These are phyloP conservation scores for Gnetum montanum DNA, from an alignment of 75 land plant genomes.

Conservation along the genomic window DNA sequence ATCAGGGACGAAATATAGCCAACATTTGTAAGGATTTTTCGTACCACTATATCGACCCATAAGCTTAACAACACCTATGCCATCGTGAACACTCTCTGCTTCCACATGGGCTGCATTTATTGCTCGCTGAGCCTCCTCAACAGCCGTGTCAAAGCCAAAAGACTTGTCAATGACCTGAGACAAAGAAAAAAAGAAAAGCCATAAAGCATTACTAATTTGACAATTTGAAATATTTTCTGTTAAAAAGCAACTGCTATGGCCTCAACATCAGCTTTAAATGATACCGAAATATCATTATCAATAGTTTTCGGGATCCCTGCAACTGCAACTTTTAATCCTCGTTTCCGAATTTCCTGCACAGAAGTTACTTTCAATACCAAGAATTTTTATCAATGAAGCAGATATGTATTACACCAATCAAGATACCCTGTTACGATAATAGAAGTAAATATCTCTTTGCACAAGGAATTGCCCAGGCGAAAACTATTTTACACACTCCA, in stretches of 20 bases:
- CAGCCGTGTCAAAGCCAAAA: slow-evolving; percentile 98
- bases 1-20: no score
- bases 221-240: neutral
- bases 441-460: no score
- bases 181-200: slow-evolving; percentile 1
- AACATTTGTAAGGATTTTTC: no score
- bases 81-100: slow-evolving; percentile 90
- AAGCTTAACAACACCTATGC: slow-evolving; percentile 86
- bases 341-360: slow-evolving; percentile 58
- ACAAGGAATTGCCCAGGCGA: no score
- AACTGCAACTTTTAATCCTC: slow-evolving; percentile 64
- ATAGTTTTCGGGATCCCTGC: slow-evolving; percentile 79
- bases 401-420: neutral
- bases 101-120: slow-evolving; percentile 97
- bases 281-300: slow-evolving; percentile 75
- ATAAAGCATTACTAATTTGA: neutral
- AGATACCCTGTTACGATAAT: no score
- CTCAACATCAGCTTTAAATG: neutral
- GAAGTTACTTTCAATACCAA: neutral
- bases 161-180: slow-evolving; percentile 88
- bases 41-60: slow-evolving; percentile 96
- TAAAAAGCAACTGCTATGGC: no score
- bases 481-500: no score
- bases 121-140: slow-evolving; percentile 95
- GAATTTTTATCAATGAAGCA: no score